Base-by-base conservation (phyloP, 805 yeast species). In the Nakazawaea ishiwadae region DNA sequence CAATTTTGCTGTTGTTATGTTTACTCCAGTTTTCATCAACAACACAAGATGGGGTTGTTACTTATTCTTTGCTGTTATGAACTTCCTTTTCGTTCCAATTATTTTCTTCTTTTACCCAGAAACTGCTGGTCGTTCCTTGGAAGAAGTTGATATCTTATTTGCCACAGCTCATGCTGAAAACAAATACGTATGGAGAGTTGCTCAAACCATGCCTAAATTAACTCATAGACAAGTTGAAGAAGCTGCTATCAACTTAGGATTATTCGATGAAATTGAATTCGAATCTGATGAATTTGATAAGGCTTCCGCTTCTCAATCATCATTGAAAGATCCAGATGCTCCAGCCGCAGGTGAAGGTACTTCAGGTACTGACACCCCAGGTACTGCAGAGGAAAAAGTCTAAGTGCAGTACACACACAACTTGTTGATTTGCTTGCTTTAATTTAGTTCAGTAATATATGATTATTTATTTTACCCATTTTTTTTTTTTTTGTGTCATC, bases 41-140 rank as follows among this genome's bases (percentile, higher is more conserved):
- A 44, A 67, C 50, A 64, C 77, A 54, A 66, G 70, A 44, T 80
- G 83, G 74, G 84, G 83, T 45, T 73, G 82, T 45, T 84, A 82
- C 61, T 59, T 82, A 38, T 76, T 84, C 62, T 84, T 84, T 60
- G 85, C 86, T 7, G 57, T 65, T 24, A 68, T 83, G 48, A 83
- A 83, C 66, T 71, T 73, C 54, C 47, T 68, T 35, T 81, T 77
- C 65, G 60, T 78, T 40, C 85, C 87, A 24, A 62, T 81, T 45
- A 77, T 77, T 47, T 79, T 64, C 71, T 72, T 81, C 64, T 75
- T 71, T 60, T 84, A 80, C 59, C 91, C 90, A 31, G 91, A 84
- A 65, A 82, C 89, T 33, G 78, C 84, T 24, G 87, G 88, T 37
- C 73, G 87, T 58, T 70, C 84, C 29, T 70, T 84, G 60, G 90